Base-by-base conservation (phyloP, 805 yeast species). In the Torulaspora gathmanii region DNA sequence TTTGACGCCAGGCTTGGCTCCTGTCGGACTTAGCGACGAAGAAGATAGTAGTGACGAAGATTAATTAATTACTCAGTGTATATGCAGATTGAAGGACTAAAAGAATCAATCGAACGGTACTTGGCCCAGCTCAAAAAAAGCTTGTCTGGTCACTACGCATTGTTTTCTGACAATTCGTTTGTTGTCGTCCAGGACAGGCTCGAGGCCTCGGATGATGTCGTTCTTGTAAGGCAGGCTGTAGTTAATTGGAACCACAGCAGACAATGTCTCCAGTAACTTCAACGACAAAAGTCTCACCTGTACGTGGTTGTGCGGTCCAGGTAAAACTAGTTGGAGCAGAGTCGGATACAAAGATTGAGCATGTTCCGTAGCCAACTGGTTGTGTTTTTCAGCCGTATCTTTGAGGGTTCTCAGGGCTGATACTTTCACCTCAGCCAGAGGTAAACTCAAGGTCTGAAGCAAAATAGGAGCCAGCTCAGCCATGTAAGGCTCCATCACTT, bases 1-100 rank as follows among this genome's bases (percentile, higher is more conserved):
- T 22, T 70, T 86, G 44, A 86, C 95, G 0, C 95, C 93, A 1
- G 95, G 95, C 50, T 73, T 86, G 64, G 95, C 93, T 1, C 93
- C 93, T 26, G 89, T 86, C 19, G 90, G 80, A 28, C 70, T 72
- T 52, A 74, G 77, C 35, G 82, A 79, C 53, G 80, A 78, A 46
- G 79, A 75, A 20, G 66, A 61, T 12, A 58, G 62, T 10, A 58
- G 62, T 31, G 67, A 62, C 15, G 68, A 63, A 29, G 61, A 58
- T 28, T 52, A 47, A 58, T 28, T 52, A 47, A 17, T 23, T 43
- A 45, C 46, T 17, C 31, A 25, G 20, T 29, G 35, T 35, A 22
- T 6, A 38, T 30, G 34, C 25, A 27, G 25, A 16, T 39, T 40
- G 16, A 13, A 19, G 40, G 20, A 16, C 27, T 19, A 8, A 28